Percentiles rank a stretch among this genome's conserved stretches.
Conservation (phyloP, 2,329 filamentous ascomycete species). For the Trichophyton rubrum region DNA sequence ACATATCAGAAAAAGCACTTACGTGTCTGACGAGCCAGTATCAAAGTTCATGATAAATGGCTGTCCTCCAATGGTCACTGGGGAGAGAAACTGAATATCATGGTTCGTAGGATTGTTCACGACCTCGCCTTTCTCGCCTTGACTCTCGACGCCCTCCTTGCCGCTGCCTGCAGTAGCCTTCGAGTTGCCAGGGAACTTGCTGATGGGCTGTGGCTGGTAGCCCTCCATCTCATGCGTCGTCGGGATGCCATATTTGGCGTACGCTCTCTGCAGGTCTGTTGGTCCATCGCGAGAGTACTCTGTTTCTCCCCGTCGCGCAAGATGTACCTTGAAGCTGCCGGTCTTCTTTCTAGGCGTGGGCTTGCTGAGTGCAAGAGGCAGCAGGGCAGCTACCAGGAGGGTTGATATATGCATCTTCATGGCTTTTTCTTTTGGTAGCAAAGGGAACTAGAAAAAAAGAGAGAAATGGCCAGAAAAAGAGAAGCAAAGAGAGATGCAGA, state of each 20-base stretch:
- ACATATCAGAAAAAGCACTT: conserved; percentile 21
- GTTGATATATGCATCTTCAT: conserved; percentile 13
- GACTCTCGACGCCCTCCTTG: conserved; percentile 2
- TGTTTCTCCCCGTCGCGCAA: conserved; percentile 42
- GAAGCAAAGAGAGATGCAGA: background rate
- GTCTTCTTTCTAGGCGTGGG: conserved; percentile 20
- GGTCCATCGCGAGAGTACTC: conserved; percentile 48
- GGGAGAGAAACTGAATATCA: conserved; percentile 58
- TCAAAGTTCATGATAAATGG: conserved; percentile 59
- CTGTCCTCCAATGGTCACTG: conserved; percentile 58
- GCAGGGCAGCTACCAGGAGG: background rate
- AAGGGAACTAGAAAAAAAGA: background rate
- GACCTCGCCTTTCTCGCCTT: conserved; percentile 42
- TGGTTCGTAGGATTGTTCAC: conserved; percentile 51
- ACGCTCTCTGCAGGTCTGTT: conserved; percentile 51
- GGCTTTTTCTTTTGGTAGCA: background rate
- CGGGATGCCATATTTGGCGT: conserved; percentile 53
- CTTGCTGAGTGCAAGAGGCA: background rate
- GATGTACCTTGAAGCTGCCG: conserved; percentile 49
- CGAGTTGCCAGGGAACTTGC: background rate
- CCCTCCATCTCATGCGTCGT: conserved; percentile 27
- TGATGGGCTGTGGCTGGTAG: background rate
- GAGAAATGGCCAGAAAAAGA: background rate
- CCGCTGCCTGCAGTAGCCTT: conserved; percentile 16
- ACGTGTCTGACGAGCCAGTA: conserved; percentile 62